Percentiles rank a stretch among this genome's conserved stretches.
Conservation (phyloP, 257 asterid species). For the Rauvolfia tetraphylla region DNA sequence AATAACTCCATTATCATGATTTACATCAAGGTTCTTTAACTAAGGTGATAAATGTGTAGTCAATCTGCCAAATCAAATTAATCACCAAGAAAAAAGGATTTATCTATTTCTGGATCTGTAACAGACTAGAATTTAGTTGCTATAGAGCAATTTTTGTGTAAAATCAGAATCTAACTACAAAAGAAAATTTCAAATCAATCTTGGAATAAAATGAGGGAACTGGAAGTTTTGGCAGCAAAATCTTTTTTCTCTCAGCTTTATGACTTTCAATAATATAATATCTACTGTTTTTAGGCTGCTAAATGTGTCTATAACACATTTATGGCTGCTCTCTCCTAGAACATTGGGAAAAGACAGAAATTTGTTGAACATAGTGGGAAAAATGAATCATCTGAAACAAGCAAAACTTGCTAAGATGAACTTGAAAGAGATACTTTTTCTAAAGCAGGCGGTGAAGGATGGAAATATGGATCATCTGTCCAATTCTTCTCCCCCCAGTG, state of each 20-base stretch:
- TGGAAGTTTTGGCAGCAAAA: background rate
- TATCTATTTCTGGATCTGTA: too few relatives aligned
- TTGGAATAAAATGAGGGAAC: background rate
- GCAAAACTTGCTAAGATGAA: background rate
- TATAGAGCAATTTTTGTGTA: background rate
- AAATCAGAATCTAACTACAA: background rate
- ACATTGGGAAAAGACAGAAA: background rate
- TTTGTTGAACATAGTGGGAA: too few relatives aligned
- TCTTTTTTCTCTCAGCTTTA: background rate
- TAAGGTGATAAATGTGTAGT: too few relatives aligned
- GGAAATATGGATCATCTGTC: conserved; percentile 35
- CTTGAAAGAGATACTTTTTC: background rate
- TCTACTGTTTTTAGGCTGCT: too few relatives aligned
- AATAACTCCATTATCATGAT: too few relatives aligned
- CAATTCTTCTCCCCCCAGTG: conserved; percentile 89
- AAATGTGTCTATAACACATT: background rate
- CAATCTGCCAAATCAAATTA: too few relatives aligned
- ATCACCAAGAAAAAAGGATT: too few relatives aligned
- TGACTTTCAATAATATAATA: too few relatives aligned
- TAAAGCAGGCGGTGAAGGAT: conserved; percentile 46
- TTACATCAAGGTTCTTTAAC: too few relatives aligned
- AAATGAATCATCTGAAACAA: background rate
- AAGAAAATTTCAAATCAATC: background rate
- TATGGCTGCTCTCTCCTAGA: background rate
- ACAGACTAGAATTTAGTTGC: background rate